These are phyloP conservation scores for Colletotrichum eremochloae DNA, from an alignment of 2,329 filamentous ascomycete genomes.

Conservation along the genomic window DNA sequence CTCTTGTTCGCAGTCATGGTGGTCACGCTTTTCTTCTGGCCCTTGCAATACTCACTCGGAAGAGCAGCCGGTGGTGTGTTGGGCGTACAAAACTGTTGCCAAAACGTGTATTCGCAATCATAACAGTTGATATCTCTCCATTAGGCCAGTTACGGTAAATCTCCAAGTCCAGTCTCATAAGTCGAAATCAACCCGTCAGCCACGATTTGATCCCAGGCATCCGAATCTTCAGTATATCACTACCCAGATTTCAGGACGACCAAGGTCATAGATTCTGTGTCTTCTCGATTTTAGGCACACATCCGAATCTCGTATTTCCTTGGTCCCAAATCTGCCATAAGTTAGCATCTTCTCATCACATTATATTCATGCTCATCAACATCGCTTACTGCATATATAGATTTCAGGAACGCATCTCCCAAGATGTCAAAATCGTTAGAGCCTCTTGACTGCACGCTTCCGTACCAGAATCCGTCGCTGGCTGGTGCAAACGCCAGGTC, in stretches of 20 bases:
- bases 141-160: neutral
- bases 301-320: constrained; percentile 36
- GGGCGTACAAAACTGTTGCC: no score
- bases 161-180: neutral
- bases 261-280: constrained; percentile 23
- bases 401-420: constrained; percentile 37
- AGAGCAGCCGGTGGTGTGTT: neutral
- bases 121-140: neutral
- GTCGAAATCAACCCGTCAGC: neutral
- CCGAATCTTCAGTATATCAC: no score
- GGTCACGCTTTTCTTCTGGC: neutral
- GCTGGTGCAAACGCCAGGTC: constrained; percentile 35
- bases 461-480: constrained; percentile 34
- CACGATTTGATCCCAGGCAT: no score
- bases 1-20: neutral
- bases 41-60: no score
- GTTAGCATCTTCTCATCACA: constrained; percentile 13
- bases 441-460: constrained; percentile 35
- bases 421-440: constrained; percentile 37
- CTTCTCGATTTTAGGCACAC: constrained; percentile 37
- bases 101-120: neutral
- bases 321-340: constrained; percentile 35
- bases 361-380: neutral
- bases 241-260: neutral
- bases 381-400: constrained; percentile 36